Evolutionary conservation across 176 grass and related monocot species (phyloP).

Genomic region (Stipa capillata): DNA sequence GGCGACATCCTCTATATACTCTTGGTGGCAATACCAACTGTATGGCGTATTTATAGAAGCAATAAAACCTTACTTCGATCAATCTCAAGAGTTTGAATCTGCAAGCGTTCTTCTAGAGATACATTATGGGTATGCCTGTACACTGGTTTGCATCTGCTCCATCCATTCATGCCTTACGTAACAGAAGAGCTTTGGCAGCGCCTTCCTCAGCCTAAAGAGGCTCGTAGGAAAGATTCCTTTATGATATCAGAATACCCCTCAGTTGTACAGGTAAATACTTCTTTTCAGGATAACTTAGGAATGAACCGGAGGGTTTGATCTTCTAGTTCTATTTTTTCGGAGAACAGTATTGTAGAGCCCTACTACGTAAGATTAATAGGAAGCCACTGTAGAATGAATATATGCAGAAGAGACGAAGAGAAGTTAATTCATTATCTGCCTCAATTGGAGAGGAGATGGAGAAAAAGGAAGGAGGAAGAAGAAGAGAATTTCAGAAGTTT

Average conservation of each 20-base stretch:
- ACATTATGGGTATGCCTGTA: conserved; percentile 81
- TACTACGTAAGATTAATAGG: background rate
- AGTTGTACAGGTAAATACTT: conserved; percentile 48
- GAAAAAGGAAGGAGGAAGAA: no score
- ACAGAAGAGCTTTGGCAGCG: conserved; percentile 95
- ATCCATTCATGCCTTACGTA: conserved; percentile 95
- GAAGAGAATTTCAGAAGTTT: no score
- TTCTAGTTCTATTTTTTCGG: background rate
- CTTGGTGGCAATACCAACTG: conserved; percentile 86
- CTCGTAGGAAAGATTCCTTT: conserved; percentile 64
- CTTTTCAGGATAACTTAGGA: conserved; percentile 15
- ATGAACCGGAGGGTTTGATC: background rate
- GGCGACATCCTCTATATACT: conserved; percentile 77
- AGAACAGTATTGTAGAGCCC: background rate
- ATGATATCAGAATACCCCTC: conserved; percentile 94
- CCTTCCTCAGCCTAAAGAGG: conserved; percentile 62
- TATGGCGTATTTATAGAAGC: conserved; percentile 94
- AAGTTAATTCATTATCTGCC: background rate
- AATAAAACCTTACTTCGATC: conserved; percentile 81
- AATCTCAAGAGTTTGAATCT: conserved; percentile 57
- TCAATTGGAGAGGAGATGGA: conserved; percentile 10
- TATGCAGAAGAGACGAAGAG: background rate
- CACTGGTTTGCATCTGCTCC: conserved; percentile 70
- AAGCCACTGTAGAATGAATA: background rate
- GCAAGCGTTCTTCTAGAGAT: conserved; percentile 67